phyloP scores from a whole-genome alignment of 1,139 yeast species.

The Debaryomyces psychrophilus region DNA sequence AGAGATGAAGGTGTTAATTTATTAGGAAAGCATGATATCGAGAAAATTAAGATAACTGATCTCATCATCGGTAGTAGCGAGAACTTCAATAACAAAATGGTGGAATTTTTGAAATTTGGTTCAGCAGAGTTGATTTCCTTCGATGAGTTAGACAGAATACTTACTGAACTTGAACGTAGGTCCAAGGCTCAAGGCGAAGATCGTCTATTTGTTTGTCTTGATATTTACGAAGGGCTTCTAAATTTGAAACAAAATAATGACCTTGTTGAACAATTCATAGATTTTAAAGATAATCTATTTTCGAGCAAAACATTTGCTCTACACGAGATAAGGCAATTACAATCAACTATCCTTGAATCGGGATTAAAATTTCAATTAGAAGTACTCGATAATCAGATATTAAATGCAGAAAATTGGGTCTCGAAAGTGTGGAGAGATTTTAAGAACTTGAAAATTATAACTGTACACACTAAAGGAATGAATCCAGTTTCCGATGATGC shows the following conservation, averaged over 20 bases:
- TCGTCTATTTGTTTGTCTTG: constrained; percentile 28
- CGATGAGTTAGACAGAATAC: constrained; percentile 24
- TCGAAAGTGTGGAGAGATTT: constrained; percentile 31
- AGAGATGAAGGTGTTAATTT: constrained; percentile 45
- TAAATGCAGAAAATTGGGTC: constrained; percentile 48
- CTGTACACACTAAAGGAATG: constrained; percentile 26
- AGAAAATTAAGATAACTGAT: constrained; percentile 25
- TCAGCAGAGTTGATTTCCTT: constrained; percentile 30
- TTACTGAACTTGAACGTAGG: constrained; percentile 26
- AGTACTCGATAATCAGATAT: constrained; percentile 26
- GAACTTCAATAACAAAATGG: constrained; percentile 31
- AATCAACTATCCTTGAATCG: constrained; percentile 27
- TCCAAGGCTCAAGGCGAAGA: constrained; percentile 18
- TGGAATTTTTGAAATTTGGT: constrained; percentile 27
- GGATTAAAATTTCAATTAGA: constrained; percentile 28
- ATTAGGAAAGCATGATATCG: constrained; percentile 32
- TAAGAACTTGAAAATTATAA: constrained; percentile 30
- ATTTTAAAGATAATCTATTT: constrained; percentile 13
- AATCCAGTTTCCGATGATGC: constrained; percentile 18
- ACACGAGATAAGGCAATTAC: constrained; percentile 30
- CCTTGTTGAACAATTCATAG: constrained; percentile 25
- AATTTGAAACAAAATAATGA: constrained; percentile 29
- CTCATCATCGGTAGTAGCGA: constrained; percentile 34
- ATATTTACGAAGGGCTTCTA: constrained; percentile 32
- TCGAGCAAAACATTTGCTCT: constrained; percentile 17